These are phyloP conservation scores for Aspergillus cristatus DNA, from an alignment of 495 filamentous ascomycete genomes.

Conservation along the genomic window DNA sequence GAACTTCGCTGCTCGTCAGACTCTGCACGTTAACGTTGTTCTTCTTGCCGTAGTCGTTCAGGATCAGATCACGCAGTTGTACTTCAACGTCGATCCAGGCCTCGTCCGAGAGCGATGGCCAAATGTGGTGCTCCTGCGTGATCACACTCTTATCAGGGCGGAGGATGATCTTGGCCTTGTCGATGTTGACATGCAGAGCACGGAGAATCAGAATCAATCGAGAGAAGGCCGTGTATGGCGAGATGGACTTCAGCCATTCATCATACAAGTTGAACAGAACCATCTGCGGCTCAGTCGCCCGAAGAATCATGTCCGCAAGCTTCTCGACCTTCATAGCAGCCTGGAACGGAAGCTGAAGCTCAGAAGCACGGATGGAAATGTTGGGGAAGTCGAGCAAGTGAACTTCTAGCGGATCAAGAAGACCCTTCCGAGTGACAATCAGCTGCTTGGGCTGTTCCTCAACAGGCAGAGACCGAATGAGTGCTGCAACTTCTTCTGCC, in stretches of 20 bases:
- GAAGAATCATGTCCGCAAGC: conserved; percentile 96
- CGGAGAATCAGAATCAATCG: conserved; percentile 90
- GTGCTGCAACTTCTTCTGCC: conserved; percentile 96
- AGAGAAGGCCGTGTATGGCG: conserved; percentile 97
- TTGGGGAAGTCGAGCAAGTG: conserved; percentile 98
- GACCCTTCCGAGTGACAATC: conserved; percentile 95
- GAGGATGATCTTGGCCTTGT: conserved; percentile 95
- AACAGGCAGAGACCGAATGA: conserved; percentile 93
- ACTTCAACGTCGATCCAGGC: conserved; percentile 99
- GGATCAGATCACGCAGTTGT: conserved; percentile 86
- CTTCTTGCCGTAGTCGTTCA: conserved; percentile 99
- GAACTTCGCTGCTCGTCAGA: conserved; percentile 91
- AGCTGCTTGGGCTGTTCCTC: conserved; percentile 99
- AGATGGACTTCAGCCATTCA: conserved; percentile 97
- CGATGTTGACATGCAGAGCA: conserved; percentile 93
- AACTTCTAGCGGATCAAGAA: conserved; percentile 95
- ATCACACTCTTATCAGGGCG: conserved; percentile 98
- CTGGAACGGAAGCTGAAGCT: conserved; percentile 97
- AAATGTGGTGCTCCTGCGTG: conserved; percentile 98
- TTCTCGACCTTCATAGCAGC: conserved; percentile 99
- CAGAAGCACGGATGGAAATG: conserved; percentile 96
- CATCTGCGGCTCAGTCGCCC: conserved; percentile 98
- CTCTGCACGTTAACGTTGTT: conserved; percentile 98
- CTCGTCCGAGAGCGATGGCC: conserved; percentile 89
- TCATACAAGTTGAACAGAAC: conserved; percentile 99